Evolutionary conservation across 805 yeast genomes (phyloP).

Genomic region (Wickerhamiella azyma): DNA sequence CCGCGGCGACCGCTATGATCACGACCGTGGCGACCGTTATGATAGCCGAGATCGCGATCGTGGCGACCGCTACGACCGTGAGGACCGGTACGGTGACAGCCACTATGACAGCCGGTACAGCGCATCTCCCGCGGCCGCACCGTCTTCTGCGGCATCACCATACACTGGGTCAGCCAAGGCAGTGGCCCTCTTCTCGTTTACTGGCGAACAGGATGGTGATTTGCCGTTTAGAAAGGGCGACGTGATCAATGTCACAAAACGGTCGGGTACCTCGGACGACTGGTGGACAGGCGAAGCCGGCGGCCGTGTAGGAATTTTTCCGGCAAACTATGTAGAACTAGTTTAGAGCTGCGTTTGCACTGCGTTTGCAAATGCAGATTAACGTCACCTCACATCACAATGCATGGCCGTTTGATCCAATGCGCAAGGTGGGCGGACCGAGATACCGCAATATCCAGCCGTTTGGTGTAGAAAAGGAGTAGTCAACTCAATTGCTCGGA

Average conservation of each 20-base stretch:
- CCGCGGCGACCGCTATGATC: conserved; percentile 12
- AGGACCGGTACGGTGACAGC: neutral
- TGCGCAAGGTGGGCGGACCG: neutral
- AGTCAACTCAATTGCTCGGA: no score
- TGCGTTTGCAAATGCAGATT: no score
- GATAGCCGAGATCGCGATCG: neutral
- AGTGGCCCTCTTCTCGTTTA: conserved; percentile 75
- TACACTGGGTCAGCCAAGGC: conserved; percentile 52
- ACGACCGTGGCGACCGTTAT: conserved; percentile 11
- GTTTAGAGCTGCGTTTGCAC: conserved; percentile 25
- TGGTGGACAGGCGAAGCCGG: conserved; percentile 97
- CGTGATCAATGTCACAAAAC: conserved; percentile 71
- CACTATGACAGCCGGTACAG: neutral
- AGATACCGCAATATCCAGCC: no score
- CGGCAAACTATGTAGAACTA: conserved; percentile 90
- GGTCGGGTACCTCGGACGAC: conserved; percentile 79
- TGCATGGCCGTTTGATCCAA: neutral
- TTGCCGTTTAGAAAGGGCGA: conserved; percentile 90
- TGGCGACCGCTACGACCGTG: conserved; percentile 10
- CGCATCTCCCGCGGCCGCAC: neutral
- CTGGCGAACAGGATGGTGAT: conserved; percentile 90
- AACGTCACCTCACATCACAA: no score
- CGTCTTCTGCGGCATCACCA: conserved; percentile 2
- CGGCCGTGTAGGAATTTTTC: conserved; percentile 83
- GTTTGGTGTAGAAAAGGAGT: no score